Base-by-base conservation (phyloP, 768 basidiomycete species). In the Boletellus ananiceps region DNA sequence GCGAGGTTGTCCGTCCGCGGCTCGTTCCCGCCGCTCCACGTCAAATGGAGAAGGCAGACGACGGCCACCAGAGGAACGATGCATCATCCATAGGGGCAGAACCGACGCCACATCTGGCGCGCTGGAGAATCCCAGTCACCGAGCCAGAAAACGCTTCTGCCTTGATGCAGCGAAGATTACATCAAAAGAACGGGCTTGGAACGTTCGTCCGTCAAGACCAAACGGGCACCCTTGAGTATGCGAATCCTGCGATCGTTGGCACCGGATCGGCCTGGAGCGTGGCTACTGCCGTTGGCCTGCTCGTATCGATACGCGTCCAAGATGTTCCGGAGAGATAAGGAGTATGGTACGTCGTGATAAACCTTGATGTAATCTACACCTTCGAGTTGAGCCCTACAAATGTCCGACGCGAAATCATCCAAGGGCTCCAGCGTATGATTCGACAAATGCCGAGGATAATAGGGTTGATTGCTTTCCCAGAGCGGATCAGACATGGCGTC, bases 361-460 rank as follows among this genome's bases (percentile, higher is more conserved):
- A 84, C 63, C 61, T 80, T 82, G 68, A 84, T 75, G 55, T 78
- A 69, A 57, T 83, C 81, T 38, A 69, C 58, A 8, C 49, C 49
- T 33, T 67, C 65, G 42, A 76, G 47, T 16, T 58, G 58, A 11
- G 53, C 46, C 27, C 25, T 52, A 52, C 50, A 54, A 14, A 58
- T 44, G 23, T 61, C 60, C 33, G 50, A 32, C 35, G 54, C 38
- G 19, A 52, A 52, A 18, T 37, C 47, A 25, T 57, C 51, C 23
- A 37, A 47, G 27, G 47, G 49, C 16, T 19, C 49, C 36, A 34
- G 6, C 29, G 53, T 40, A 18, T 36, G 51, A 45, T 33, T 57
- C 45, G 55, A 54, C 43, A 41, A 54, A 36, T 40, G 57, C 33
- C 56, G 57, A 40, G 39, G 7, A 40, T 53, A 49, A 59, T 58